Conservation (phyloP, 768 basidiomycete species). For the Leccinum disarticulatum region DNA sequence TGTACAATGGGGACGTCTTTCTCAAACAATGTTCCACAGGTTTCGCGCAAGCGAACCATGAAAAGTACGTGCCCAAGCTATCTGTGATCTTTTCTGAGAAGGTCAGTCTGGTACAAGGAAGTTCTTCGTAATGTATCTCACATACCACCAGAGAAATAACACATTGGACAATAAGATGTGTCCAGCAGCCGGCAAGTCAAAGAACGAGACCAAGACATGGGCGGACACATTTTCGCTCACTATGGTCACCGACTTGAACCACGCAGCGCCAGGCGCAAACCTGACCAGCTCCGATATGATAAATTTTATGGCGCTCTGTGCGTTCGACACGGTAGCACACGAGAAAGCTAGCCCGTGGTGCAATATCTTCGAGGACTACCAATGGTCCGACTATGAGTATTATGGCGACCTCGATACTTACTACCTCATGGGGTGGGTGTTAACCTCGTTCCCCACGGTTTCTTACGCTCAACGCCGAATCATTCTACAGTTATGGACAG, state of each 20-base stretch:
- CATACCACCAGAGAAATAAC: conserved; percentile 45
- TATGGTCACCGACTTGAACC: conserved; percentile 58
- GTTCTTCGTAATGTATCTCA: background rate
- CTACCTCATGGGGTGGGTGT: conserved; percentile 58
- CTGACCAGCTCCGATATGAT: conserved; percentile 53
- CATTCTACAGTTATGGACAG: conserved; percentile 58
- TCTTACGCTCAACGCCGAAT: background rate
- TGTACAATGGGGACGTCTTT: background rate
- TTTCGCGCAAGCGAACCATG: conserved; percentile 52
- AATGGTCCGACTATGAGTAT: conserved; percentile 68
- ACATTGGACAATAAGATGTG: conserved; percentile 69
- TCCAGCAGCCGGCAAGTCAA: conserved; percentile 47
- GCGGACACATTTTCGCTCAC: conserved; percentile 48
- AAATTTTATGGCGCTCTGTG: conserved; percentile 66
- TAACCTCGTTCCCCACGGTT: background rate
- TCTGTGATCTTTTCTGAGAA: conserved; percentile 57
- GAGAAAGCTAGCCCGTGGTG: conserved; percentile 63
- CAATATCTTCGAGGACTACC: conserved; percentile 53
- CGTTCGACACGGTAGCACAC: conserved; percentile 64
- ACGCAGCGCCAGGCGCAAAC: conserved; percentile 59
- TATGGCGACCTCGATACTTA: conserved; percentile 69
- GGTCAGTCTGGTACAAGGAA: conserved; percentile 34
- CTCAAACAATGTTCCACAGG: conserved; percentile 1
- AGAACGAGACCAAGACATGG: conserved; percentile 48
- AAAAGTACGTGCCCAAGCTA: conserved; percentile 43